Conservation (phyloP, 257 asterid genomes). For the Fraxinus quadrangulata region DNA sequence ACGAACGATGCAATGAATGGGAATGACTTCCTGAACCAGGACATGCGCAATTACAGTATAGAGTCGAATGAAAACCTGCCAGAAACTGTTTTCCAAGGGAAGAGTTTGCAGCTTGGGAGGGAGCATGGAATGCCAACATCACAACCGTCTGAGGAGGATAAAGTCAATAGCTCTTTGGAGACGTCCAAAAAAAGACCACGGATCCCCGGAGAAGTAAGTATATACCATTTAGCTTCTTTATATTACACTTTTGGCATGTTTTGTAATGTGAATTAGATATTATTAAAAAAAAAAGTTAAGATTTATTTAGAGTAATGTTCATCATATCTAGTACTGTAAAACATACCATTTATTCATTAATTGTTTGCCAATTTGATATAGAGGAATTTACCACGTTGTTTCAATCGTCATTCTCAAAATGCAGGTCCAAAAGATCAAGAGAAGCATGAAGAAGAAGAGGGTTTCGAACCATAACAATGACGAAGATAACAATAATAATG, state of each 20-base stretch:
- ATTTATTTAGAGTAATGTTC: no score
- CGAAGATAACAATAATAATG: slow-evolving; percentile 15
- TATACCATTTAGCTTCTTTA: not conserved
- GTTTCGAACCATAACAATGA: slow-evolving; percentile 26
- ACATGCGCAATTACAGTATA: slow-evolving; percentile 37
- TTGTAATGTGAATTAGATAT: not conserved
- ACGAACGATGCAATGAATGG: slow-evolving; percentile 32
- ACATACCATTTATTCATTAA: no score
- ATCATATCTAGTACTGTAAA: no score
- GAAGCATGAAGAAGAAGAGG: slow-evolving; percentile 40
- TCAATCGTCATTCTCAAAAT: slow-evolving; percentile 15
- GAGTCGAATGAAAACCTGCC: slow-evolving; percentile 31
- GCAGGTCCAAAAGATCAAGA: slow-evolving; percentile 47
- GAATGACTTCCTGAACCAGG: slow-evolving; percentile 45
- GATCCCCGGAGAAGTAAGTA: slow-evolving; percentile 36
- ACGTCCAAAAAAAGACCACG: slow-evolving; percentile 51
- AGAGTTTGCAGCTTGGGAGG: slow-evolving; percentile 13
- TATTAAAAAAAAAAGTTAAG: no score
- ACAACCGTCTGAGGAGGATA: slow-evolving; percentile 24
- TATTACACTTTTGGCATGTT: not conserved
- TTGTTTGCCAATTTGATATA: not conserved
- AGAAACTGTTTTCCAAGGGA: slow-evolving; percentile 30
- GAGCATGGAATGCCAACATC: slow-evolving; percentile 14
- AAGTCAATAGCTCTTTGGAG: slow-evolving; percentile 25
- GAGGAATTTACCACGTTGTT: not conserved